phyloP scores from a whole-genome alignment of 2,329 filamentous ascomycete genomes.

The Hymenoscyphus scutula region DNA sequence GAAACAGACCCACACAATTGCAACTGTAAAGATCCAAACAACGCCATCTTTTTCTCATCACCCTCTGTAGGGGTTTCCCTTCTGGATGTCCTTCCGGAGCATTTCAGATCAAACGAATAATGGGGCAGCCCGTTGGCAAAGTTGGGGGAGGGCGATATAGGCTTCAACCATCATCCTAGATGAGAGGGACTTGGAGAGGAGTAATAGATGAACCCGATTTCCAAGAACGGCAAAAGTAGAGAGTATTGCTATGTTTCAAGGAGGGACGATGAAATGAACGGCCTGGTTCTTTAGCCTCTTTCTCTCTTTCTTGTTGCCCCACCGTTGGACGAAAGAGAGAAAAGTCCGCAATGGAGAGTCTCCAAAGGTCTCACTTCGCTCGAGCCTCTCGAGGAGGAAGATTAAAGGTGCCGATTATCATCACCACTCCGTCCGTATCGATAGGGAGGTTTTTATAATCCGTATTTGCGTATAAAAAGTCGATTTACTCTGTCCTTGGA shows the following conservation, averaged over 20 bases:
- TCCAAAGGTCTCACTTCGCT: neutral
- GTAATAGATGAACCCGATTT: neutral
- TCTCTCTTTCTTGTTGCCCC: neutral
- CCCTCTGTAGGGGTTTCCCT: neutral
- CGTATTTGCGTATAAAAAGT: neutral
- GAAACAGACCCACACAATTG: neutral
- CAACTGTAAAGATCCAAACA: neutral
- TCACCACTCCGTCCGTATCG: too few species aligned
- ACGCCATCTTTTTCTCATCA: neutral
- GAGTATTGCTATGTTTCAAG: constrained; percentile 2
- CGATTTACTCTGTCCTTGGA: too few species aligned
- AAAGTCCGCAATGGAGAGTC: neutral
- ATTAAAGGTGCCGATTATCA: too few species aligned
- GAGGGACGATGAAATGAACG: neutral
- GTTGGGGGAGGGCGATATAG: neutral
- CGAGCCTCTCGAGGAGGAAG: too few species aligned
- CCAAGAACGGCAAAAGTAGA: neutral
- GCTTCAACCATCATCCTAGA: constrained; percentile 1
- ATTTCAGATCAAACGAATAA: neutral
- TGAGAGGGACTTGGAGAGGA: neutral
- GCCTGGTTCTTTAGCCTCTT: constrained; percentile 1
- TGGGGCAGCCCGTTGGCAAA: neutral
- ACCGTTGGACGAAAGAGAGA: neutral
- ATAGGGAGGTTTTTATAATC: neutral
- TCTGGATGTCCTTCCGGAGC: neutral